phyloP scores from a whole-genome alignment of 2,329 filamentous ascomycete genomes.

The Fusarium keratoplasticum region DNA sequence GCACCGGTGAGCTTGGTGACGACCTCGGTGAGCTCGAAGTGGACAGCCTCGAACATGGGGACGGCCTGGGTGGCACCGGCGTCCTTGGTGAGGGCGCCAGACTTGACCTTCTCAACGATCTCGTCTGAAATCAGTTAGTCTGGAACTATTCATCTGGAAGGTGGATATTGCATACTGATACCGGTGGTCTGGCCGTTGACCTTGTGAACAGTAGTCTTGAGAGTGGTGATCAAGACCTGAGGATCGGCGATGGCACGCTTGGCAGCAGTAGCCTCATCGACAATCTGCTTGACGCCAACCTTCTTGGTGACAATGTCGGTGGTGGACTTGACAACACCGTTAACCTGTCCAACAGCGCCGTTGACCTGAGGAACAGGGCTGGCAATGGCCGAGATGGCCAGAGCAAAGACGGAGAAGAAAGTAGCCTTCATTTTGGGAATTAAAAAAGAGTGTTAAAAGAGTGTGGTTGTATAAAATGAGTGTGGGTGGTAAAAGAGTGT shows the following conservation, averaged over 20 bases:
- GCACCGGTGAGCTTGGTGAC: conserved; percentile 39
- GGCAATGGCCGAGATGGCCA: conserved; percentile 38
- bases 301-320: background rate
- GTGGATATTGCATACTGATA: background rate
- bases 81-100: conserved; percentile 36
- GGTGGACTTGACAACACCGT: background rate
- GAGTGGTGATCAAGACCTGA: conserved; percentile 9
- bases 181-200: conserved; percentile 20
- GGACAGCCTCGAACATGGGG: conserved; percentile 30
- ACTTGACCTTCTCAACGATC: conserved; percentile 37
- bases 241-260: conserved; percentile 1
- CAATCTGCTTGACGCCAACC: conserved; percentile 9
- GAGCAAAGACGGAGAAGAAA: conserved; percentile 40
- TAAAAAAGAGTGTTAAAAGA: background rate
- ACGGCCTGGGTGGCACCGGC: conserved; percentile 27
- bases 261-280: background rate
- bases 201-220: conserved; percentile 1
- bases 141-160: rapidly evolving
- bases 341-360: conserved; percentile 16
- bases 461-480: background rate
- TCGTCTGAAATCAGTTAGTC: conserved; percentile 11
- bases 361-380: conserved; percentile 24
- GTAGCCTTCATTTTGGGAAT: conserved; percentile 41
- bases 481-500: conserved; percentile 2
- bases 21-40: conserved; percentile 39